Conservation (phyloP, 2,329 filamentous ascomycete species). For the Tolypocladium tundrense region DNA sequence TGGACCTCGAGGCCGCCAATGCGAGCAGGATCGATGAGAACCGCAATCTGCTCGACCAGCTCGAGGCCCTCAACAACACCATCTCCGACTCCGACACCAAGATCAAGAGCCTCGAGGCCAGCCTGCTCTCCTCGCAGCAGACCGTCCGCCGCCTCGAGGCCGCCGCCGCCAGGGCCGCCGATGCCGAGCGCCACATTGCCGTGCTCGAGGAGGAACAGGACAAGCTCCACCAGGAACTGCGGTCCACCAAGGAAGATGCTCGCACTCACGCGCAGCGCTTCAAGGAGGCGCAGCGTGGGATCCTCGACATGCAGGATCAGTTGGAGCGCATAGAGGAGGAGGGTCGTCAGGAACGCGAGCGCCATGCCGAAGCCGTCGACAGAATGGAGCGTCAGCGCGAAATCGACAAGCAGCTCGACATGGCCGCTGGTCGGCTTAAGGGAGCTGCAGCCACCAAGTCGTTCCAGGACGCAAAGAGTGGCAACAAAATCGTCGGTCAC, state of each 20-base stretch:
- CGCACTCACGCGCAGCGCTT: slow-evolving; percentile 72
- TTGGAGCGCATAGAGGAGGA: slow-evolving; percentile 83
- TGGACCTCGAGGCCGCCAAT: slow-evolving; percentile 65
- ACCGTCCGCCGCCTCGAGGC: slow-evolving; percentile 65
- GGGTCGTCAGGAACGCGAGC: slow-evolving; percentile 65
- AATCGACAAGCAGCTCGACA: slow-evolving; percentile 73
- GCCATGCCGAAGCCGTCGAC: slow-evolving; percentile 69
- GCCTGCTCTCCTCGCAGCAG: slow-evolving; percentile 66
- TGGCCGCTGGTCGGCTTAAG: slow-evolving; percentile 70
- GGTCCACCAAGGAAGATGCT: slow-evolving; percentile 61
- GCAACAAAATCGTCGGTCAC: slow-evolving; percentile 72
- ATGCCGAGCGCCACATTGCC: slow-evolving; percentile 71
- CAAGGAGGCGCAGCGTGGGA: slow-evolving; percentile 71
- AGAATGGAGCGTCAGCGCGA: slow-evolving; percentile 76
- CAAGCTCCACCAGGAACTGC: slow-evolving; percentile 56
- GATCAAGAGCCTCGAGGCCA: slow-evolving; percentile 66
- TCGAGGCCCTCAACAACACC: slow-evolving; percentile 74
- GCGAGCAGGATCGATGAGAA: slow-evolving; percentile 75
- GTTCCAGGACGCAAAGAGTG: slow-evolving; percentile 45
- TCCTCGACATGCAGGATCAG: slow-evolving; percentile 74
- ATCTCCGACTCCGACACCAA: slow-evolving; percentile 71
- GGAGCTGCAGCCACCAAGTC: slow-evolving; percentile 65
- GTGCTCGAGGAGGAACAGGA: slow-evolving; percentile 75
- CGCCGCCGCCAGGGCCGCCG: slow-evolving; percentile 63
- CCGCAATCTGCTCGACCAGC: slow-evolving; percentile 65